phyloP scores from a whole-genome alignment of 2,329 filamentous ascomycete species.

The Diaporthe vaccinii region DNA sequence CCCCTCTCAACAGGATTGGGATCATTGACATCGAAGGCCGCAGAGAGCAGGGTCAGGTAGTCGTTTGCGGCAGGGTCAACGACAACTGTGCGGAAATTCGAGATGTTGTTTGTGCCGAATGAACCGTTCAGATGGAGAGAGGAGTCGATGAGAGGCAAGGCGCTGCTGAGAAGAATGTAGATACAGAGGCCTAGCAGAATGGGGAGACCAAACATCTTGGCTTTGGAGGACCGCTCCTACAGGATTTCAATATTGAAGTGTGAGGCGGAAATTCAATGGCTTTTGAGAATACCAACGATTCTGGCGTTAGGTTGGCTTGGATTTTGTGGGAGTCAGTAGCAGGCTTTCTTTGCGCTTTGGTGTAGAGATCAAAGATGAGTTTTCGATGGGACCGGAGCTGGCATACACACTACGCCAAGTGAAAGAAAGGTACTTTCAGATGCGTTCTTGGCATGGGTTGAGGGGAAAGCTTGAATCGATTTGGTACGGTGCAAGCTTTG shows the following conservation, averaged over 20 bases:
- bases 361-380: background rate
- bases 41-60: background rate
- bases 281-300: background rate
- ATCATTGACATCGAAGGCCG: background rate
- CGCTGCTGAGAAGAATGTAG: background rate
- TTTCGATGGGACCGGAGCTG: background rate
- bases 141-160: background rate
- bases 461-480: too few relatives aligned
- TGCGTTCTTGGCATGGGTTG: background rate
- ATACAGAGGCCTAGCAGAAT: background rate
- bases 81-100: background rate
- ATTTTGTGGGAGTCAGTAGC: background rate
- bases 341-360: background rate
- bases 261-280: background rate
- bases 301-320: background rate
- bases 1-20: slow-evolving; percentile 3
- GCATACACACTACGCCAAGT: too few relatives aligned
- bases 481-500: too few relatives aligned
- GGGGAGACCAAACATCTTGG: background rate
- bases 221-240: background rate
- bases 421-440: background rate
- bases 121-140: background rate
- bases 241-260: background rate
- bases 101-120: background rate
- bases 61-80: background rate